Evolutionary conservation across 1,284 basidiomycete genomes (phyloP).

Genomic region (Boletus semigastroideus): DNA sequence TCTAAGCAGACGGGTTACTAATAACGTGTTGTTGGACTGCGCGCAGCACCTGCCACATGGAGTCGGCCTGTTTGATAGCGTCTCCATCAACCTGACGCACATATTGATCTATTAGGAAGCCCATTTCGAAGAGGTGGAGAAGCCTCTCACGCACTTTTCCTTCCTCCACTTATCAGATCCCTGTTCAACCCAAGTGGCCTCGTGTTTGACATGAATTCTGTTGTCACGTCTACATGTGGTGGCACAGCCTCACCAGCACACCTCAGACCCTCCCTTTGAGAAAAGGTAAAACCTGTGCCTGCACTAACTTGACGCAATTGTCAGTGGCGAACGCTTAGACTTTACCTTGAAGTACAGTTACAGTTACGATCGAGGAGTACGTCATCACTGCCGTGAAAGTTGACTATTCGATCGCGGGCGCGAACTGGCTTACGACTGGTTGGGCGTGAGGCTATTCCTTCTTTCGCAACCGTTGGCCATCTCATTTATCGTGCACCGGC

Average conservation of each 20-base stretch:
- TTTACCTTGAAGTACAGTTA: slow-evolving; percentile 24
- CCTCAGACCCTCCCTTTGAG: slow-evolving; percentile 4
- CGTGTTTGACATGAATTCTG: slow-evolving; percentile 25
- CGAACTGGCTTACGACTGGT: slow-evolving; percentile 13
- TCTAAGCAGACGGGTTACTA: neutral
- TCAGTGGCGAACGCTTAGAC: slow-evolving; percentile 17
- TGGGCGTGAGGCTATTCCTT: slow-evolving; percentile 17
- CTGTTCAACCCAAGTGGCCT: slow-evolving; percentile 22
- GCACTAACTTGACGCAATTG: slow-evolving; percentile 4
- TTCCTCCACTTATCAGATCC: slow-evolving; percentile 7
- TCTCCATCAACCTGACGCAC: slow-evolving; percentile 3
- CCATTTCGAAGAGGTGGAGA: slow-evolving; percentile 6
- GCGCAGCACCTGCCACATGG: slow-evolving; percentile 3
- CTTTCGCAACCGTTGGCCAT: slow-evolving; percentile 16
- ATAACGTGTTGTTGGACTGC: slow-evolving; percentile 7
- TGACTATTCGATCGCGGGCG: slow-evolving; percentile 8
- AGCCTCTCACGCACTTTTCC: slow-evolving; percentile 11
- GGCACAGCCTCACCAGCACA: slow-evolving; percentile 13
- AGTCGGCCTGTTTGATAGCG: neutral
- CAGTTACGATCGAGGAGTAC: slow-evolving; percentile 21
- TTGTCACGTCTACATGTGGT: slow-evolving; percentile 13
- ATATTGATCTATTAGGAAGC: slow-evolving; percentile 12
- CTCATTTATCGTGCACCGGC: slow-evolving; percentile 11
- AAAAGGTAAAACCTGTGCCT: slow-evolving; percentile 16
- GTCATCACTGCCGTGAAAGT: slow-evolving; percentile 25